phyloP scores from a whole-genome alignment of 169 alveolate species.

The Plasmodium vivax region DNA sequence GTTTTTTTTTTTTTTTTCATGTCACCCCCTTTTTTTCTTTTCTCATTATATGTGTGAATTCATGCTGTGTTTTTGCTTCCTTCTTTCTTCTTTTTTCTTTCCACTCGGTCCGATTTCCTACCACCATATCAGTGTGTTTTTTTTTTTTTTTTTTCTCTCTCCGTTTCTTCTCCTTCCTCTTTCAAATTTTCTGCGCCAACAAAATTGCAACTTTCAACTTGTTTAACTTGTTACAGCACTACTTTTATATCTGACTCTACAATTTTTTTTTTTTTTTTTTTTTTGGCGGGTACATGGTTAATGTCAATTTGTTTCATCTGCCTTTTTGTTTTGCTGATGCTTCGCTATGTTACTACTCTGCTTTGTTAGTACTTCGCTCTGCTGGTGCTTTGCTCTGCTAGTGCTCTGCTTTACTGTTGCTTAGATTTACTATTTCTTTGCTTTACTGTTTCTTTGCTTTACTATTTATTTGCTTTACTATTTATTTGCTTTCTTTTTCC shows the following conservation, averaged over 20 bases:
- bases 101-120: slow-evolving; percentile 5
- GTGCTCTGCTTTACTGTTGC: too few species aligned
- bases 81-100: slow-evolving; percentile 1
- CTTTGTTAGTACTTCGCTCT: too few species aligned
- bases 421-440: background rate
- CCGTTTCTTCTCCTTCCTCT: slow-evolving; percentile 1
- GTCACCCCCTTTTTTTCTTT: background rate
- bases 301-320: slow-evolving; percentile 5
- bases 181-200: background rate
- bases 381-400: too few species aligned
- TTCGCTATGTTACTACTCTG: background rate
- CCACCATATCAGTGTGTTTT: background rate
- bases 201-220: background rate
- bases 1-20: background rate
- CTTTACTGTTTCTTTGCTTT: background rate
- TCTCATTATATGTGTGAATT: background rate
- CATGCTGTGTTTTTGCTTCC: background rate
- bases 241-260: background rate
- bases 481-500: background rate
- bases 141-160: background rate
- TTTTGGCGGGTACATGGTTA: background rate
- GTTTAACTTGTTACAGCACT: background rate
- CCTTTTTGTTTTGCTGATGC: background rate
- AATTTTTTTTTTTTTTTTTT: background rate
- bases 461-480: background rate